These are phyloP conservation scores for Metschnikowia borealis DNA, from an alignment of 805 yeast species.

Conservation along the genomic window DNA sequence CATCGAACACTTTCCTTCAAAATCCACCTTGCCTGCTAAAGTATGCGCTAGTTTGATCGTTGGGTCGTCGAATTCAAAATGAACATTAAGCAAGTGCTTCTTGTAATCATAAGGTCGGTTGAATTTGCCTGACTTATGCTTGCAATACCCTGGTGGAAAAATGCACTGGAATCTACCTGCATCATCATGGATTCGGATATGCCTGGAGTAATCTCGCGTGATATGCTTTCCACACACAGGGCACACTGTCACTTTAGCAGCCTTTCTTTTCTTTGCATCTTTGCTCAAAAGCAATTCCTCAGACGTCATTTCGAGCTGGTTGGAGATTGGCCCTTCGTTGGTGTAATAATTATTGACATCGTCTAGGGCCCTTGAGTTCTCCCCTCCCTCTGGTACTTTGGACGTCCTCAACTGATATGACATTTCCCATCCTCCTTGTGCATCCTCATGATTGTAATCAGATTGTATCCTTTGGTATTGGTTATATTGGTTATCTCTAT, in stretches of 20 bases:
- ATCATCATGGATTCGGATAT: constrained; percentile 42
- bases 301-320: not conserved
- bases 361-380: not conserved
- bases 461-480: not conserved
- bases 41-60: constrained; percentile 37
- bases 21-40: constrained; percentile 38
- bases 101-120: constrained; percentile 46
- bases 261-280: constrained; percentile 23
- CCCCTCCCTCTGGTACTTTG: not conserved
- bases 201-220: constrained; percentile 39
- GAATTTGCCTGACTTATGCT: constrained; percentile 40
- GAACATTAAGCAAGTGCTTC: constrained; percentile 41
- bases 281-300: not conserved
- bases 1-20: constrained; percentile 35
- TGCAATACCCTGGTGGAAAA: constrained; percentile 37
- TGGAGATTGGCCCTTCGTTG: not conserved
- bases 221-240: constrained; percentile 38
- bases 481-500: not conserved
- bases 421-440: not conserved
- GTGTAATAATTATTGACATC: not conserved
- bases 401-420: constrained; percentile 1
- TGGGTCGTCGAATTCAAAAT: constrained; percentile 41
- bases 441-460: constrained; percentile 1
- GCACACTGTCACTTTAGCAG: constrained; percentile 36
- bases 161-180: constrained; percentile 42